phyloP scores from a whole-genome alignment of 805 yeast genomes.

The Alloascoidea africana region DNA sequence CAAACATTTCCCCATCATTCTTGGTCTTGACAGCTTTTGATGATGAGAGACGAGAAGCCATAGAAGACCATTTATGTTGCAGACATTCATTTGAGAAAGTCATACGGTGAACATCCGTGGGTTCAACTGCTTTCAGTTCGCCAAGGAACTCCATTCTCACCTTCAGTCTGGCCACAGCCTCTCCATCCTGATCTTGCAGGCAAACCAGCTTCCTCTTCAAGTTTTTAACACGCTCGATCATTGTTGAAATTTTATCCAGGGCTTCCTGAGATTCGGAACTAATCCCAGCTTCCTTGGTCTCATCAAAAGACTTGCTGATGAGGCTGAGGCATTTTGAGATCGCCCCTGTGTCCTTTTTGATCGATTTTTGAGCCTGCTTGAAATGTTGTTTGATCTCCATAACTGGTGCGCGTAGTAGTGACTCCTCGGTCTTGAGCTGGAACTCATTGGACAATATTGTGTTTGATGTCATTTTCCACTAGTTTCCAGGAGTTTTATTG shows the following conservation, averaged over 20 bases:
- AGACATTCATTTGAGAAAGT: neutral
- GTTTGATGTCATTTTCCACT: too few species aligned
- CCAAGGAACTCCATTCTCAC: conserved; percentile 27
- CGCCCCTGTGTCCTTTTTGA: neutral
- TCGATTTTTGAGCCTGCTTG: neutral
- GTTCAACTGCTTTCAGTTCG: too few species aligned
- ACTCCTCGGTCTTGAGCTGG: neutral
- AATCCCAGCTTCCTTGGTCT: neutral
- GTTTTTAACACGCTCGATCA: conserved; percentile 34
- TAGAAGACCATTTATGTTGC: conserved; percentile 8
- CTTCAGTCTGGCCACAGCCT: conserved; percentile 28
- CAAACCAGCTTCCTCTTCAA: conserved; percentile 34
- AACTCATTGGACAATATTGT: neutral
- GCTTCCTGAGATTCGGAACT: neutral
- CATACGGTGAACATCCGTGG: conserved; percentile 1
- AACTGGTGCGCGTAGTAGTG: neutral
- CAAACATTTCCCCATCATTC: neutral
- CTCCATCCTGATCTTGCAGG: conserved; percentile 37
- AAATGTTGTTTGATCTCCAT: neutral
- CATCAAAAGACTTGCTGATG: neutral
- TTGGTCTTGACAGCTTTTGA: too few species aligned
- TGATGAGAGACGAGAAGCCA: too few species aligned
- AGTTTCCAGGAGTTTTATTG: too few species aligned
- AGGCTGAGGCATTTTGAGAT: neutral
- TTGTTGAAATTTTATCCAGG: conserved; percentile 20